A percentile compares a stretch with the other conserved stretches of the same genome.
phyloP scores from a whole-genome alignment of 2,329 filamentous ascomycete genomes.

The Fusarium xyrophilum region DNA sequence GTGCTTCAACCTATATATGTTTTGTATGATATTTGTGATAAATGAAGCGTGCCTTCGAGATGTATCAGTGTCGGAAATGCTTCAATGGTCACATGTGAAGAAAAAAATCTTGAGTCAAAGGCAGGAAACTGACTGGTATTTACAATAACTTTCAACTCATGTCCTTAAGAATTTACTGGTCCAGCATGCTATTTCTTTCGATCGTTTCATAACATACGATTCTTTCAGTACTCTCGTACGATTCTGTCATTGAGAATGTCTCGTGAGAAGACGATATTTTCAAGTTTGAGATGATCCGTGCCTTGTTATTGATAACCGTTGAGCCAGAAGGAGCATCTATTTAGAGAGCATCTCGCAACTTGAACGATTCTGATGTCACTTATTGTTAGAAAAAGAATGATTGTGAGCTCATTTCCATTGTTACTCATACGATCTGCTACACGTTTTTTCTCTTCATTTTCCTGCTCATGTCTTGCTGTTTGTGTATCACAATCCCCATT shows the following conservation, averaged over 20 bases:
- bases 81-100: accelerated
- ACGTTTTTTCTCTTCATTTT: neutral
- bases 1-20: too few species aligned
- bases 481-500: neutral
- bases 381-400: neutral
- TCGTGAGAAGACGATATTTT: neutral
- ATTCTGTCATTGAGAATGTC: neutral
- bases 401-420: neutral
- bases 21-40: neutral
- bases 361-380: conserved; percentile 1
- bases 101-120: accelerated
- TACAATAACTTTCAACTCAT: neutral
- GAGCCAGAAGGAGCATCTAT: neutral
- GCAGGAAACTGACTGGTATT: neutral
- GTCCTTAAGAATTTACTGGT: accelerated
- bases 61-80: accelerated
- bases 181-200: too few species aligned
- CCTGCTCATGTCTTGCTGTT: neutral
- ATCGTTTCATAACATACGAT: conserved; percentile 3
- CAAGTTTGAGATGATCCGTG: neutral
- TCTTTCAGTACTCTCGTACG: neutral
- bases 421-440: neutral
- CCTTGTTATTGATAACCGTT: neutral
- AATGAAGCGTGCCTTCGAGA: neutral
- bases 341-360: neutral